phyloP scores from a whole-genome alignment of 2,329 filamentous ascomycete genomes.

The Chaetomiaceae sp. region DNA sequence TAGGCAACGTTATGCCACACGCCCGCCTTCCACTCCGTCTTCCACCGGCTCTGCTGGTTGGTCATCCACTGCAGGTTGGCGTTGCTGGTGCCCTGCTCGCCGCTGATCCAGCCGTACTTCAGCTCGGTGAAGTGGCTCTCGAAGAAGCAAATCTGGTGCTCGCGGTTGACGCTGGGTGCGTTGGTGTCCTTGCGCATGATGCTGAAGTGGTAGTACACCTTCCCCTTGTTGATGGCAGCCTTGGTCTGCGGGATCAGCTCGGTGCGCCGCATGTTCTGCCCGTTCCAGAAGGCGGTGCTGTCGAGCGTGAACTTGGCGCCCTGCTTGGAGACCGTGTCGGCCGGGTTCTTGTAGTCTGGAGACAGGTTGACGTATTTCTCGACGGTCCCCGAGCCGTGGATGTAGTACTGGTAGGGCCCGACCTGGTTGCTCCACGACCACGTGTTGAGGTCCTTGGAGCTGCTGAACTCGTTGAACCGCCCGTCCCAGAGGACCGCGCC shows the following conservation, averaged over 20 bases:
- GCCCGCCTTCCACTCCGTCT: conserved; percentile 53
- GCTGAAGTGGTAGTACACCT: conserved; percentile 68
- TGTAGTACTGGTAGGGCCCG: conserved; percentile 71
- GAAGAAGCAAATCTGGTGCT: conserved; percentile 62
- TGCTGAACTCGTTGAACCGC: conserved; percentile 56
- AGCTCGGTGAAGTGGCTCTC: conserved; percentile 72
- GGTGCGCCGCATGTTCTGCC: conserved; percentile 65
- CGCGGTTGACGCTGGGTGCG: conserved; percentile 54
- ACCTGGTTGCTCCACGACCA: conserved; percentile 67
- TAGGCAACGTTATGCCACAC: conserved; percentile 75
- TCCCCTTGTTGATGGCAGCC: conserved; percentile 58
- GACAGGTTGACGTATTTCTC: conserved; percentile 59
- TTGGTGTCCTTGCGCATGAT: conserved; percentile 56
- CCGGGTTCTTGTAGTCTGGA: conserved; percentile 58
- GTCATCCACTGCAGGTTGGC: conserved; percentile 61
- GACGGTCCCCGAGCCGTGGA: conserved; percentile 57
- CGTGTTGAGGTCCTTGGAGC: conserved; percentile 49
- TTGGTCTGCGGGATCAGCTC: conserved; percentile 69
- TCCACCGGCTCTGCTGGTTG: conserved; percentile 58
- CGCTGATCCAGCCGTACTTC: conserved; percentile 60
- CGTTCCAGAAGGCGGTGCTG: conserved; percentile 64
- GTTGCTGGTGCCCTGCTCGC: conserved; percentile 40
- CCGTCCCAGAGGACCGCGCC: conserved; percentile 52
- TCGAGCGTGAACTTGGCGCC: conserved; percentile 65
- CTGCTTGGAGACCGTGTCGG: conserved; percentile 55